phyloP scores from a whole-genome alignment of 176 grass and related monocot species.

The Pontederia paniculata region DNA sequence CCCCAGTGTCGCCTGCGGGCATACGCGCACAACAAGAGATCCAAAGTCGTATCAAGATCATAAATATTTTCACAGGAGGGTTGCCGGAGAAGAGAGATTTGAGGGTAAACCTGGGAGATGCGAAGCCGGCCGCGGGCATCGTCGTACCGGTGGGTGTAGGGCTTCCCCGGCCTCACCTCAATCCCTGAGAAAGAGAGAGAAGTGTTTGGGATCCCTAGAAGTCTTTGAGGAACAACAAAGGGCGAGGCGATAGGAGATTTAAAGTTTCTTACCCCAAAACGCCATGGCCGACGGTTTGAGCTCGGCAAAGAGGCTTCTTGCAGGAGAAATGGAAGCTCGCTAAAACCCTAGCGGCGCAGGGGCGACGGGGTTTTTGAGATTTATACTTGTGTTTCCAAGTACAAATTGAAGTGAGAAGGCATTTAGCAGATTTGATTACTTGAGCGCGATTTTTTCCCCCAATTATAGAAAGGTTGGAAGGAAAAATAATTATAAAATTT shows the following conservation, averaged over 20 bases:
- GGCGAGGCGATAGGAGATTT: neutral
- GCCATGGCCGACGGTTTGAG: conserved; percentile 24
- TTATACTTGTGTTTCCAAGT: neutral
- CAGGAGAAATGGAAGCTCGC: too few relatives aligned
- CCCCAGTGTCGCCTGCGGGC: conserved; percentile 59
- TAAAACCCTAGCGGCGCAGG: conserved; percentile 6
- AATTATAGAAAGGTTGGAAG: too few relatives aligned
- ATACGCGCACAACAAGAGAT: neutral
- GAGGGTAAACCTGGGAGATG: conserved; percentile 42
- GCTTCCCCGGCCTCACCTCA: conserved; percentile 77
- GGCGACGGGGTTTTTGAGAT: neutral
- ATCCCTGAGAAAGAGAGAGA: conserved; percentile 17
- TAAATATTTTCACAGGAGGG: neutral
- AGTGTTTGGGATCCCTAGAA: neutral
- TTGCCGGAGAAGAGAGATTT: neutral
- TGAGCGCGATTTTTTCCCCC: too few relatives aligned
- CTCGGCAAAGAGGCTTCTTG: neutral
- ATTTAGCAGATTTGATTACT: too few relatives aligned
- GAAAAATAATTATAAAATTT: too few relatives aligned
- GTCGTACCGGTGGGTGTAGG: conserved; percentile 42
- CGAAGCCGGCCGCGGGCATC: conserved; percentile 42
- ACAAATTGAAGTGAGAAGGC: neutral
- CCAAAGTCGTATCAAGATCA: neutral
- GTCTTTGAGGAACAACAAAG: too few relatives aligned
- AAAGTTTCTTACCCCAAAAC: conserved; percentile 58